A percentile compares a stretch with the other conserved stretches of the same genome.
Evolutionary conservation across 225 moss, liverwort and hornwort species (phyloP).

Genomic region (Lunularia cruciata): DNA sequence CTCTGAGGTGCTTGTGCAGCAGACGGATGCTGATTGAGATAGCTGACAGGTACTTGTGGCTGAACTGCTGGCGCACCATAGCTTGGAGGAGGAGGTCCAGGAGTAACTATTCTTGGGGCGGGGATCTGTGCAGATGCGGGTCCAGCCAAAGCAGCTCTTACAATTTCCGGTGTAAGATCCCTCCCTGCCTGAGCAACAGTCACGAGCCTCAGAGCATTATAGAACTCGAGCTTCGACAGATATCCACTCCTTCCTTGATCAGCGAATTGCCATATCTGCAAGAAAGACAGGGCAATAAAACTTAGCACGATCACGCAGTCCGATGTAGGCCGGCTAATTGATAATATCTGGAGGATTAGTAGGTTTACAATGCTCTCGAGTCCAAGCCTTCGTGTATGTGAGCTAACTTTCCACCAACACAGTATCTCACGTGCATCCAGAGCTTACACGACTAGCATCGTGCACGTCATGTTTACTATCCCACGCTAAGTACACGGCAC

Average conservation of each 20-base stretch:
- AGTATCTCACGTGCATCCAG: constrained; percentile 15
- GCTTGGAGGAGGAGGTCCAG: constrained; percentile 49
- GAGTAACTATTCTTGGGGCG: constrained; percentile 72
- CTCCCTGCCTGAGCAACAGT: constrained; percentile 92
- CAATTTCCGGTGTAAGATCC: constrained; percentile 89
- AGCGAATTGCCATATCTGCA: constrained; percentile 98
- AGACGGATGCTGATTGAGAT: constrained; percentile 48
- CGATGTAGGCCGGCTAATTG: not conserved
- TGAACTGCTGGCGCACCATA: constrained; percentile 42
- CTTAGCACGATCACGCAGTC: not conserved
- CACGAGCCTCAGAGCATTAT: constrained; percentile 95
- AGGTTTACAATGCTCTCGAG: not conserved
- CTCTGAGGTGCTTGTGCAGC: constrained; percentile 42
- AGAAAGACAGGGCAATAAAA: constrained; percentile 10
- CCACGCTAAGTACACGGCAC: constrained; percentile 10
- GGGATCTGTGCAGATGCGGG: constrained; percentile 95
- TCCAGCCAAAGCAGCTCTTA: constrained; percentile 81
- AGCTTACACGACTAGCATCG: constrained; percentile 13
- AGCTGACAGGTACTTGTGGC: constrained; percentile 42
- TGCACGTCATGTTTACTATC: not conserved
- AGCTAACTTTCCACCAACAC: not conserved
- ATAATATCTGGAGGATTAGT: not conserved
- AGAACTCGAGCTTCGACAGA: constrained; percentile 79
- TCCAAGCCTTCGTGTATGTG: not conserved
- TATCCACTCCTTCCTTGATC: constrained; percentile 78